Conservation (phyloP, 306 rosid genomes). For the Lupinus albus region DNA sequence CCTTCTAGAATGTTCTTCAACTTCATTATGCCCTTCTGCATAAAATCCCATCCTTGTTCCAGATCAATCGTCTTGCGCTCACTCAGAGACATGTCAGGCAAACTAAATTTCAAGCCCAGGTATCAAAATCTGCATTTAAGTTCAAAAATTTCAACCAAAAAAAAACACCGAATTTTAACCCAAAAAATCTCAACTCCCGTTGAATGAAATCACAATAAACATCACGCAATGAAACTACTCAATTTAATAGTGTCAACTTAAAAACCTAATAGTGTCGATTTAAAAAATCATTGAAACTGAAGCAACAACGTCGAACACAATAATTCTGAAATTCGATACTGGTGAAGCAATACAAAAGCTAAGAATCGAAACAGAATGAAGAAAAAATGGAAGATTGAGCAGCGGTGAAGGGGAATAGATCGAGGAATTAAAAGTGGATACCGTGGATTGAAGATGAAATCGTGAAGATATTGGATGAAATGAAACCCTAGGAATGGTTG, state of each 20-base stretch:
- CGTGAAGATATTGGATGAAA: no score
- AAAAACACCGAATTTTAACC: neutral
- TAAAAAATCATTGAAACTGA: constrained; percentile 19
- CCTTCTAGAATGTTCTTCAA: constrained; percentile 71
- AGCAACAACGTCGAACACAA: neutral
- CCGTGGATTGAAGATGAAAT: neutral
- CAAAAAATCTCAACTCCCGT: no score
- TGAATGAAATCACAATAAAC: no score
- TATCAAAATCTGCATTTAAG: constrained; percentile 37
- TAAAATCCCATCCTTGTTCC: constrained; percentile 70
- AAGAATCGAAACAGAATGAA: no score
- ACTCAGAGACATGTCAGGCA: constrained; percentile 43
- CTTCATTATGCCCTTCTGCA: constrained; percentile 61
- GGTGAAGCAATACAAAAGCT: no score
- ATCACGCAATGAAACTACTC: constrained; percentile 16
- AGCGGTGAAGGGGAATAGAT: neutral
- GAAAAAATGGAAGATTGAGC: neutral
- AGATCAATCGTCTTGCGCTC: constrained; percentile 60
- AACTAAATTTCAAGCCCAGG: constrained; percentile 26
- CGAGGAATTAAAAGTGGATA: constrained; percentile 11
- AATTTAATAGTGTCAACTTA: constrained; percentile 23
- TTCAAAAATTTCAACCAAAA: constrained; percentile 1
- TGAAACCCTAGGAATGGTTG: no score
- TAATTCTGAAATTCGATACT: neutral
- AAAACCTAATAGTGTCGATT: neutral